Evolutionary conservation across 164 flowering plant species (phyloP), one percentile per base, ranked within the genome.

Genomic region (Tetracentron sinense): DNA sequence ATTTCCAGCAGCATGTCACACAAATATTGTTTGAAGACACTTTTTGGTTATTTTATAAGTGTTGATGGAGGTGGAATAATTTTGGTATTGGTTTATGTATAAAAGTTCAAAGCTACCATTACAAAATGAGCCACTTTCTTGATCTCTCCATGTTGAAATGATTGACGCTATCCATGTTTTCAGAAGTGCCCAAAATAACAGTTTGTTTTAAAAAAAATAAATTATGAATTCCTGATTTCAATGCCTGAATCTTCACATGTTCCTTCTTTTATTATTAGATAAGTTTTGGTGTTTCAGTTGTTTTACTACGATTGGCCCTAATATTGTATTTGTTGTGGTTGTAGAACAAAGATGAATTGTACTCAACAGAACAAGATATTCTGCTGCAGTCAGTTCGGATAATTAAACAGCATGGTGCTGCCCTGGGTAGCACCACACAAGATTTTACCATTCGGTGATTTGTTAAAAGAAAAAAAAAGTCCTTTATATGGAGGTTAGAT

Each of bases 361-460:
- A 75, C 72, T 56, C 85, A 7, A 72, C 88, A 49, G 79, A 90
- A 57, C 87, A 89, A 73, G 91, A 90, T 66, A 77, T 93, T 69
- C 85, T 93, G 69, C 80, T 90, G 61, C 82, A 79, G 69, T 70
- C 89, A 7, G 89, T 74, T n/a, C 68, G 56, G 60, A 84, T 89
- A 66, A 85, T 93, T 57, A 79, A 85, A 77, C 63, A 82, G 61
- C 87, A 88, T 67, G 97, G 98, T 67, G 89, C 78, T 58, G 42
- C 51, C 47, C 72, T 89, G 46, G 96, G 89, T 44, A 72, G 75
- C 56, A 70, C 63, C 4, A 35, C 7, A 22, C 67, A 70, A 54
- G 82, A 75, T 49, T 42, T 20, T 19, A 56, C 54, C 54, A 38
- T 23, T 26, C 77, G 31, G 58, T 69, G 62, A 53, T 15, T 27